Base-by-base conservation (phyloP, 148 eudicot species). In the Spergularia bocconei region DNA sequence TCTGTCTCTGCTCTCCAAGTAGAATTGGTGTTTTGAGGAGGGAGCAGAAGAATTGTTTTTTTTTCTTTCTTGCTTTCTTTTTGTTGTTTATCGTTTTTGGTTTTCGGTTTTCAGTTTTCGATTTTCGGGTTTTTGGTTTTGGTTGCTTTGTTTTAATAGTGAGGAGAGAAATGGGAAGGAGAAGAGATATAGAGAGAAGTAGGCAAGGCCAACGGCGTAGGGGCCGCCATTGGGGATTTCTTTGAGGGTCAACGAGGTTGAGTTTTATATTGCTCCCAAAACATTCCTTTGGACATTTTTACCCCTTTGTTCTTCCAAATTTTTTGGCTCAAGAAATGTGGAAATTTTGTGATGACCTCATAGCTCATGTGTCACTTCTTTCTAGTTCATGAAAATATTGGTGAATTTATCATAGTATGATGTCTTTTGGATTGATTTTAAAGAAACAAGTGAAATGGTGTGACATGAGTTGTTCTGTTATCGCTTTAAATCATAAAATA, bases 201-300 rank as follows among this genome's bases (percentile, higher is more conserved):
- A 54, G 76, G 87, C 87, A 82, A 84, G 83, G 79, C 84, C 87
- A 89, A 84, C 89, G 87, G 86, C 88, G 81, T 76, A 82, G 89
- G 88, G 88, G 84, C 82, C 85, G 91, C 89, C 82, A 83, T 79
- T 80, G 84, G 83, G 81, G 81, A 77, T 67, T 55, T 79, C 75
- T 78, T 80, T 65, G 85, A 88, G 89, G 91, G 91, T 87, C 93
- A 90, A 87, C 91, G 65, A 67, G 58, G 23, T 48, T 51, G 21
- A 16, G 13, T 72, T 82, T 76, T 78, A 82, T 68, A 82, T 75
- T 76, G 71, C 44, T 63, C 71, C 41, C 62, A 58, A 75, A 29
- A 77, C 82, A 75, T 83, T 67, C 70, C 44, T 53, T 79, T 69
- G 74, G 84, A 85, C 90, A 56, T 75, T 82, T 69, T 70, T 87